These are phyloP conservation scores for Hymenoscyphus linearis DNA, from an alignment of 2,329 filamentous ascomycete genomes.

Conservation along the genomic window DNA sequence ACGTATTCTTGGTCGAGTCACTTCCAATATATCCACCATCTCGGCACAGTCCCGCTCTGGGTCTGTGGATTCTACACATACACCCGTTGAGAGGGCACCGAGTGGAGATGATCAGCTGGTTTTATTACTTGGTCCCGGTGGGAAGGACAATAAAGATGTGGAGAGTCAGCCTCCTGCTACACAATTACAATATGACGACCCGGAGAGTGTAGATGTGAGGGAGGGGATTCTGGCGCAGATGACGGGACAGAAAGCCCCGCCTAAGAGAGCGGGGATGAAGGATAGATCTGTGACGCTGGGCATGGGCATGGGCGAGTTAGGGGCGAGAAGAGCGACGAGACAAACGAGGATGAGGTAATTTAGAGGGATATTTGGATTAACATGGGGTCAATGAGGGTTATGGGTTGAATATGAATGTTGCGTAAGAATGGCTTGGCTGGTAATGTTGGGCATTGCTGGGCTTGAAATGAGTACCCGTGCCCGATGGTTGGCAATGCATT, in stretches of 20 bases:
- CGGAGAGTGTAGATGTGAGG: conserved; percentile 26
- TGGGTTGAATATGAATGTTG: too few relatives aligned
- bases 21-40: conserved; percentile 51
- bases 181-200: conserved; percentile 31
- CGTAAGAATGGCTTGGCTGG: too few relatives aligned
- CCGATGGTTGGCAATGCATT: too few relatives aligned
- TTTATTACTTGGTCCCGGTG: conserved; percentile 17
- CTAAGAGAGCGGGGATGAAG: conserved; percentile 11
- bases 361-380: too few relatives aligned
- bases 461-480: too few relatives aligned
- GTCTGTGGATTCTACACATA: conserved; percentile 37
- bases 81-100: conserved; percentile 25
- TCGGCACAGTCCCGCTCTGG: conserved; percentile 36
- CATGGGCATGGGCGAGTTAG: background rate
- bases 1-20: conserved; percentile 49
- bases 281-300: conserved; percentile 20
- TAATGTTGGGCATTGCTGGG: too few relatives aligned
- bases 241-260: conserved; percentile 26
- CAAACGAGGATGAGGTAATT: background rate
- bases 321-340: background rate
- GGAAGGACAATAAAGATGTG: conserved; percentile 6
- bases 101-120: conserved; percentile 22
- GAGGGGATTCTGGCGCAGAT: conserved; percentile 29
- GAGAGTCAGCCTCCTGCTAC: conserved; percentile 26
- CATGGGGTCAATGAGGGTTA: too few relatives aligned